phyloP scores from a whole-genome alignment of 352 stramenopile genomes.

The Globisporangium takayamanum region DNA sequence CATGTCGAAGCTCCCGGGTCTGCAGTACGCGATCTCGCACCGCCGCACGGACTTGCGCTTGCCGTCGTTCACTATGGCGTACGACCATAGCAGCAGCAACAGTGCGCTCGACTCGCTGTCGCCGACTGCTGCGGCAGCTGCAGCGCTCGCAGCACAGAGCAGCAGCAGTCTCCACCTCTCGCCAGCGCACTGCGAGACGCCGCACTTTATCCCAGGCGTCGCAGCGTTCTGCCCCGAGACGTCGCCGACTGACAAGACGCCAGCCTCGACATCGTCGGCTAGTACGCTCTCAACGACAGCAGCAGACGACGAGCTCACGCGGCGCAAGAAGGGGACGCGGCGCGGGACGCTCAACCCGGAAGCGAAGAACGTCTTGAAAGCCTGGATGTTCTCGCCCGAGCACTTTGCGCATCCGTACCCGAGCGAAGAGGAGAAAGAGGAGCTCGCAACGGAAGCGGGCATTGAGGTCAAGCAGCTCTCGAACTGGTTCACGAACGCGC shows the following conservation, averaged over 20 bases:
- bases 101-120: slow-evolving; percentile 3
- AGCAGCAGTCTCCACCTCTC: slow-evolving; percentile 20
- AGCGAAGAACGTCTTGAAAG: slow-evolving; percentile 83
- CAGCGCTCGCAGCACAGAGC: too few relatives aligned
- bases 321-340: slow-evolving; percentile 77
- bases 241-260: slow-evolving; percentile 33
- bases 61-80: slow-evolving; percentile 30
- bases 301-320: slow-evolving; percentile 16
- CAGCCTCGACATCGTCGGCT: not conserved
- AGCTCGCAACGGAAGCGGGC: slow-evolving; percentile 65
- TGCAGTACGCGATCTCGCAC: slow-evolving; percentile 59
- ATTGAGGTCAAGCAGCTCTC: slow-evolving; percentile 88
- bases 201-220: slow-evolving; percentile 24
- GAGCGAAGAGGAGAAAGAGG: slow-evolving; percentile 85
- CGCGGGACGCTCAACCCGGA: slow-evolving; percentile 76
- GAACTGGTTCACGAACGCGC: slow-evolving; percentile 89
- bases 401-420: slow-evolving; percentile 86
- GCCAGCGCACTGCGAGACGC: slow-evolving; percentile 25
- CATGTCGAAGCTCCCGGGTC: slow-evolving; percentile 45
- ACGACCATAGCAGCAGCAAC: slow-evolving; percentile 6
- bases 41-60: slow-evolving; percentile 37
- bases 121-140: not conserved
- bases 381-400: slow-evolving; percentile 87
- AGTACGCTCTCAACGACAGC: not conserved
- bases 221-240: slow-evolving; percentile 24